Evolutionary conservation across 2,329 filamentous ascomycete species (phyloP), one percentile per base, ranked within the genome.

Genomic region (Fusarium oxysporum): DNA sequence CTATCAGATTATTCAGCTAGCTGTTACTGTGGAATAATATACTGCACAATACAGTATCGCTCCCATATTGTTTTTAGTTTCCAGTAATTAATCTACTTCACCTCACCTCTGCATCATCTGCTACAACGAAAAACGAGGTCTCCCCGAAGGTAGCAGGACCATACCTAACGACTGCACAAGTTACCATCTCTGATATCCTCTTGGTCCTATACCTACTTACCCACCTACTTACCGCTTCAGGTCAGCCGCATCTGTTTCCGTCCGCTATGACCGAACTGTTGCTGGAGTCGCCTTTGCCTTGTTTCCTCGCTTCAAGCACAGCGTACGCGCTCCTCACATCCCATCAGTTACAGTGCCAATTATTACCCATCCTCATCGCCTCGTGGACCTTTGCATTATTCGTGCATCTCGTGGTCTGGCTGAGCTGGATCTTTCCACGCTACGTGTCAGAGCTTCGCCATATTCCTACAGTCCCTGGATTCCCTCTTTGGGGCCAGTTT

Each of bases 371-470:
- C 28, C 28, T 28, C 28, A 28, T 35, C 32, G 47, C 32, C 13
- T 51, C 47, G n/a, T 51, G 47, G 47, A 10, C 47, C 21, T 51
- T 13, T 12, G 47, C 47, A 19, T 51, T 51, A 25, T 35, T 35
- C 19, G 32, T 35, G 21, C 48, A 51, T 37, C 48, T 51, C 33
- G n/a, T 51, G n/a, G 14, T 37, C 33, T 51, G 48, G 48, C 48
- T 14, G 8, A 51, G 48, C 48, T 51, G 48, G 48, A 51, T 51
- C 32, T 51, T 23, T 19, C 48, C 48, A 8, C n/a, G 10, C 33
- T 37, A 51, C 14, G 48, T 51, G 9, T 51, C 48, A 23, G 48
- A 51, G n/a, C 48, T 51, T 37, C 48, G 48, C 9, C 48, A 51
- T 14, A 51, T 51, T 9, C 48, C 48, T 8, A 51, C 48, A 5